Evolutionary conservation across 495 filamentous ascomycete species (phyloP).

Genomic region (Penicillium daleae): DNA sequence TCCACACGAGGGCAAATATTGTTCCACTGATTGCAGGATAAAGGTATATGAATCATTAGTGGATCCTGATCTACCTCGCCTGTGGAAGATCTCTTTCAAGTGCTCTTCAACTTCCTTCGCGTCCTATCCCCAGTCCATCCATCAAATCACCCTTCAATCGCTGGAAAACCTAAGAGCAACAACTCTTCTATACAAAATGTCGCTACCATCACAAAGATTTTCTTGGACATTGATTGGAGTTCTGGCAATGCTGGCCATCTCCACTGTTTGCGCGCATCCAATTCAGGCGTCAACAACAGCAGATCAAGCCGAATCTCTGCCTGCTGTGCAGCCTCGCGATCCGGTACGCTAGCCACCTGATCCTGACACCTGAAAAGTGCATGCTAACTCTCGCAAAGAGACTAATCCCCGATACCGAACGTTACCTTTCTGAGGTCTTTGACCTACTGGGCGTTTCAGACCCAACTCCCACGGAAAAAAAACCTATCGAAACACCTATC

Average conservation of each 20-base stretch:
- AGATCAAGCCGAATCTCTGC: background rate
- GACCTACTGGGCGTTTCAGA: slow-evolving; percentile 25
- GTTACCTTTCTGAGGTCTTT: slow-evolving; percentile 32
- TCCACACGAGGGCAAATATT: slow-evolving; percentile 20
- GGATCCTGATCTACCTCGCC: slow-evolving; percentile 12
- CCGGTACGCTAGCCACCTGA: slow-evolving; percentile 16
- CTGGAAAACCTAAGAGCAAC: background rate
- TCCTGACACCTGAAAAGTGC: background rate
- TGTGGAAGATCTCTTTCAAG: background rate
- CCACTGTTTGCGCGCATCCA: slow-evolving; percentile 23
- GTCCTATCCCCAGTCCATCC: background rate
- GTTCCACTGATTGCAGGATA: background rate
- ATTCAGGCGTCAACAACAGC: slow-evolving; percentile 11
- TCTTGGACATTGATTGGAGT: slow-evolving; percentile 8
- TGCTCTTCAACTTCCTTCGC: background rate
- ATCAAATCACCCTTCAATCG: background rate
- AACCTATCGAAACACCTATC: slow-evolving; percentile 5
- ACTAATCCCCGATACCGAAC: slow-evolving; percentile 35
- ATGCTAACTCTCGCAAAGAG: slow-evolving; percentile 22
- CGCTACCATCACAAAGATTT: background rate
- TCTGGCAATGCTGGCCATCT: slow-evolving; percentile 15
- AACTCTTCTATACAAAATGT: slow-evolving; percentile 17
- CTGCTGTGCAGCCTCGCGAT: slow-evolving; percentile 21
- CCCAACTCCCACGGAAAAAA: background rate
- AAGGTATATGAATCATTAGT: slow-evolving; percentile 22